phyloP scores from a whole-genome alignment of 768 basidiomycete species.

The Russula olivacea region DNA sequence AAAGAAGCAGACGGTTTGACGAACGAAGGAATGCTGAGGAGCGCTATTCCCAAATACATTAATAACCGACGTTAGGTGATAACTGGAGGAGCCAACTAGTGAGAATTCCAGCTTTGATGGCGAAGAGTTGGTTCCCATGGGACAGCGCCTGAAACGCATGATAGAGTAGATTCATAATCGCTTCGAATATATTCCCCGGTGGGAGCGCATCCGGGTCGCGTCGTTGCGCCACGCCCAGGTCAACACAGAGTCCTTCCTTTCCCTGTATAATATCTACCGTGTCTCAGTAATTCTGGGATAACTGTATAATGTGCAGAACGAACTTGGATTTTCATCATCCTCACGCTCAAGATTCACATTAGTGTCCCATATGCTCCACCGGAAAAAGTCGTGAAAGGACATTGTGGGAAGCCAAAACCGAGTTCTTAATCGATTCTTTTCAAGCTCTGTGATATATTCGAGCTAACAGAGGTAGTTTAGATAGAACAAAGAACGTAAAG shows the following conservation, averaged over 20 bases:
- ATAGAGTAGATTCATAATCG: conserved; percentile 43
- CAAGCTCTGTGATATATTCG: conserved; percentile 50
- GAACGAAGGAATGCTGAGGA: conserved; percentile 56
- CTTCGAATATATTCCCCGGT: conserved; percentile 54
- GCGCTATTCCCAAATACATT: conserved; percentile 34
- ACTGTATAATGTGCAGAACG: conserved; percentile 1
- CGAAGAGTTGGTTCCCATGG: conserved; percentile 59
- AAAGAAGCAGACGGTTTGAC: conserved; percentile 48
- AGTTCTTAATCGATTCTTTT: conserved; percentile 39
- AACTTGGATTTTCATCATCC: conserved; percentile 68
- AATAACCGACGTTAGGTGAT: not conserved
- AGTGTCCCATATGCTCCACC: conserved; percentile 43
- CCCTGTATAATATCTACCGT: conserved; percentile 52
- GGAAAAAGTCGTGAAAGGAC: conserved; percentile 33
- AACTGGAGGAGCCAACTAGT: conserved; percentile 37
- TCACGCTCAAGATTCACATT: conserved; percentile 40
- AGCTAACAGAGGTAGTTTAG: conserved; percentile 40
- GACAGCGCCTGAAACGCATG: conserved; percentile 36
- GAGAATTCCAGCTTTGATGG: conserved; percentile 63
- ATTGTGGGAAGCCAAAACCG: conserved; percentile 55
- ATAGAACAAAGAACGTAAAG: not conserved
- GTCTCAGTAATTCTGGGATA: not conserved
- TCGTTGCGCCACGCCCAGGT: conserved; percentile 50
- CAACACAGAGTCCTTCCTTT: conserved; percentile 38
- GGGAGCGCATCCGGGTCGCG: conserved; percentile 74